These are phyloP conservation scores for Lyophyllum atratum DNA, from an alignment of 768 basidiomycete genomes.

Conservation along the genomic window DNA sequence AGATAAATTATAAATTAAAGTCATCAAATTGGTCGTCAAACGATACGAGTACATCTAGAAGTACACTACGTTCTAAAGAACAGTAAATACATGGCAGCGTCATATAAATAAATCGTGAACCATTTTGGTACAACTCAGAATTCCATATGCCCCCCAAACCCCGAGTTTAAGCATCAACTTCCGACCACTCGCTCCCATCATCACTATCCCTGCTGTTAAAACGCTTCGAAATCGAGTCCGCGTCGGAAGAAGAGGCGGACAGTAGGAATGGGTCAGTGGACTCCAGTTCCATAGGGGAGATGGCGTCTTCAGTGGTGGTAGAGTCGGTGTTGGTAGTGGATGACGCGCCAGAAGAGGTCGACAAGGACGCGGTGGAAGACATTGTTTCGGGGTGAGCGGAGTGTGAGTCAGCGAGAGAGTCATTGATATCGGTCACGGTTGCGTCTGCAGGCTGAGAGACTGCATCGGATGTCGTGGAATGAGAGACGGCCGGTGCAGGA, in stretches of 20 bases:
- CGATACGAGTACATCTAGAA: too few species aligned
- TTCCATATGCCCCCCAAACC: too few species aligned
- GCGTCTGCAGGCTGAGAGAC: not conserved
- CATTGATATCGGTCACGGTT: not conserved
- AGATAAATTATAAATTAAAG: too few species aligned
- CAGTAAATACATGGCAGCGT: too few species aligned
- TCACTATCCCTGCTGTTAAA: constrained; percentile 15
- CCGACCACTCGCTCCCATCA: constrained; percentile 43
- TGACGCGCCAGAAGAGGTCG: constrained; percentile 16
- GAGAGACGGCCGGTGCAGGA: not conserved
- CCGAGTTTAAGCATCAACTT: constrained; percentile 40
- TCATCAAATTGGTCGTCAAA: too few species aligned
- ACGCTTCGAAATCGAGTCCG: constrained; percentile 4
- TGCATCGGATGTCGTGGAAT: not conserved
- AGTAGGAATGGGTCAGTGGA: constrained; percentile 29
- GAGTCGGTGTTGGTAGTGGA: constrained; percentile 13
- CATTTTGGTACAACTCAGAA: too few species aligned
- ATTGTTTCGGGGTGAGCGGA: not conserved
- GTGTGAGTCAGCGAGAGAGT: not conserved
- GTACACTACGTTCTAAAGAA: too few species aligned
- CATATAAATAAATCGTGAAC: too few species aligned
- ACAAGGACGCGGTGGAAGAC: not conserved
- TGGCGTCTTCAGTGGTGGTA: not conserved
- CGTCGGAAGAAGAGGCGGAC: constrained; percentile 15
- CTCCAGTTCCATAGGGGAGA: constrained; percentile 2